Base-by-base conservation (phyloP, 1,139 yeast genomes). In the Candida tunisiensis region DNA sequence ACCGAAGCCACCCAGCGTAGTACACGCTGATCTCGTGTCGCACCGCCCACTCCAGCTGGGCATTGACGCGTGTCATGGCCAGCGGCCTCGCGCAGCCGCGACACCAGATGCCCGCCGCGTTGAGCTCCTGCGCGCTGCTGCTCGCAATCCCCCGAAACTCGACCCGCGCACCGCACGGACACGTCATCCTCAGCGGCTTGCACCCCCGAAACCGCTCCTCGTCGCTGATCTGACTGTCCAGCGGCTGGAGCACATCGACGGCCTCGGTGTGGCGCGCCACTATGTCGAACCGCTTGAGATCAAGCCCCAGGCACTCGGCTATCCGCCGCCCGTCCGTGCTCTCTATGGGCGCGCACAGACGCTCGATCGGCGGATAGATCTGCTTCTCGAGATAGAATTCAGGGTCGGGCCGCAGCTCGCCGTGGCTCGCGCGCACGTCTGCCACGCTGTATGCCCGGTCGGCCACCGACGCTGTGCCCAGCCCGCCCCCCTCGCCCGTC, bases 321-420 rank as follows among this genome's bases (percentile, higher is more conserved):
- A 88, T 61, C 37, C 92, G 64, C 27, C 72, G 69, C 46, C 74
- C 64, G 45, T 88, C 96, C 33, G 80, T 66, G 21, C 96, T 94
- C 36, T 82, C 92, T 31, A 91, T 74, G 37, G 77, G 69, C 38
- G 77, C 92, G 27, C 88, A 60, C 29, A 91, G 58, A 52, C 98
- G 74, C 45, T 82, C 92, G 9, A 88, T 74, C 2, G 96, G 96
- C 3, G 93, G 88, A 45, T 77, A 69, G 10, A 91, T 67, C 51
- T 91, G 99, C 47, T 80, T 78, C 37, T 77, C 92, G 40, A 85
- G 59, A 46, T 91, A 91, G 46, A 67, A 85, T 24, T 59, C 62
- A 1, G 80, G 64, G 51, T 91, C 98, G 2, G 91, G 83, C 34
- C 52, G 60, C 35, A 74, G 63, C 11, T 57, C 53, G 31, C 68